Evolutionary conservation across 495 filamentous ascomycete genomes (phyloP), one percentile per base, ranked within the genome.

Genomic region (Podospora tetraspora): DNA sequence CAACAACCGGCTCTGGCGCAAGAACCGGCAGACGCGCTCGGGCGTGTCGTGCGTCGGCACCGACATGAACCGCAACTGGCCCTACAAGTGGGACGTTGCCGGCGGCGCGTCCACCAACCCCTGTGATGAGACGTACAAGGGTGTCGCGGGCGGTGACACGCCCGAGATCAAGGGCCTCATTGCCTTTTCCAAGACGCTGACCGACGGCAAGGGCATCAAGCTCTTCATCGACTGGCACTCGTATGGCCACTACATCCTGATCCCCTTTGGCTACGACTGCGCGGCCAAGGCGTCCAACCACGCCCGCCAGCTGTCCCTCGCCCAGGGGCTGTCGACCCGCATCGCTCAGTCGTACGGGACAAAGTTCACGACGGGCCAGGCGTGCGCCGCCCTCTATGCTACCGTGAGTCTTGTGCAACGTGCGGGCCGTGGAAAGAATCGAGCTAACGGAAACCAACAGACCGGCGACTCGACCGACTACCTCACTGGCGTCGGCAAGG

Each of bases 41-140:
- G 79, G 78, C 62, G 75, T 72, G 57, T 74, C 79, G 19, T 88
- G 84, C 72, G 59, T 88, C 27, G 87, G 87, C 23, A 80, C 77
- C 16, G 87, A 90, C 72, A 84, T 88, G 74, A 90, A 90, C 79
- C 84, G 87, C 63, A 90, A 90, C 80, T 90, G 87, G 85, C 75
- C 83, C 12, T 82, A 78, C 68, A 71, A 84, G 65, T 88, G 86
- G 86, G 74, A 74, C 0, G 75, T 82, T 7, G 72, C 78, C 57
- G 83, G 82, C 58, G 82, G 82, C 16, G 79, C 86, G 12, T 86
- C 83, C 3, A 82, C 84, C 3, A 72, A 83, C 67, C 84, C 85
- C 9, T 85, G 85, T 71, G 78, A 73, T 27, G 80, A 89, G 73
- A 81, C 80, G 29, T 90, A 83, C 77, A 82, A 81, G 69, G 87